phyloP scores from a whole-genome alignment of 495 filamentous ascomycete genomes.

The Penicillium soppii region DNA sequence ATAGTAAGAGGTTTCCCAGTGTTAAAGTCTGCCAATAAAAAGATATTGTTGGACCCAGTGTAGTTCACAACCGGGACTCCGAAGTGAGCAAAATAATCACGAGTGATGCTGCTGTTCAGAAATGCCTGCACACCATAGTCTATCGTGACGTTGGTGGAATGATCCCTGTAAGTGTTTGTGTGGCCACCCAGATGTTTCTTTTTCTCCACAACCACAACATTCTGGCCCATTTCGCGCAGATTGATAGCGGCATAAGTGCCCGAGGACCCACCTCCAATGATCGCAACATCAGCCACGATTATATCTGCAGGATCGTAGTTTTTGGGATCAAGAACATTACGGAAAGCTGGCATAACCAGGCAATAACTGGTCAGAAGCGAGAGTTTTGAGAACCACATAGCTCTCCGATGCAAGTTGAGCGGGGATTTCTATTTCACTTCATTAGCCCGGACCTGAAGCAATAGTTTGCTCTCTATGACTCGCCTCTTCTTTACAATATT shows the following conservation, averaged over 20 bases:
- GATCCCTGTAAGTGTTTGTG: constrained; percentile 39
- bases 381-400: not conserved
- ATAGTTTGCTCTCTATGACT: too few relatives aligned
- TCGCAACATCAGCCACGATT: constrained; percentile 34
- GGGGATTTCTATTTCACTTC: too few relatives aligned
- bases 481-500: too few relatives aligned
- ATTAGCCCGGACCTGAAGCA: too few relatives aligned
- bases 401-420: not conserved
- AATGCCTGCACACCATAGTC: constrained; percentile 45
- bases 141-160: constrained; percentile 32
- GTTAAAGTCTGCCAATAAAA: constrained; percentile 8
- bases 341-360: not conserved
- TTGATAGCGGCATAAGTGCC: constrained; percentile 50
- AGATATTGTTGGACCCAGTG: not conserved
- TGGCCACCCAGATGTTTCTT: constrained; percentile 43
- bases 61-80: constrained; percentile 20
- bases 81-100: constrained; percentile 33
- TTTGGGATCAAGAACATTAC: not conserved
- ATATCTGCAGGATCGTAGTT: constrained; percentile 5
- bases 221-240: constrained; percentile 39
- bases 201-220: constrained; percentile 45
- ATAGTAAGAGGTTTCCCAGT: constrained; percentile 10
- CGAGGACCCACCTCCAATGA: constrained; percentile 49
- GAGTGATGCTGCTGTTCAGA: constrained; percentile 33
- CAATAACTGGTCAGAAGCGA: not conserved